Evolutionary conservation across 2,329 filamentous ascomycete species (phyloP), one percentile per base, ranked within the genome.

Genomic region (Stagonosporopsis rhizophila): DNA sequence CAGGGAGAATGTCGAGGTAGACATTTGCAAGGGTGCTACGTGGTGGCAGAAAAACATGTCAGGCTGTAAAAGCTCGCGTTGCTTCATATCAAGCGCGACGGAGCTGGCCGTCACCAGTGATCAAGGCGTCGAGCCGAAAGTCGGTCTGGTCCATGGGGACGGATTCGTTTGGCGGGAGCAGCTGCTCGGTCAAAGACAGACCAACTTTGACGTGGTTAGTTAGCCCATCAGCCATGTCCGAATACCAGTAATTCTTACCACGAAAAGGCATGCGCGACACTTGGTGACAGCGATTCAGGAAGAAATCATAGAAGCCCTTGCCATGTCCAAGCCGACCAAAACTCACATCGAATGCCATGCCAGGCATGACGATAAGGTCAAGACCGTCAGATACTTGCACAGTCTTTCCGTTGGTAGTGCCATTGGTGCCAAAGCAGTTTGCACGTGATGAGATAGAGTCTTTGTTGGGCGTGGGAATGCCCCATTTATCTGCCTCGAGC

Each of bases 251-350:
- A 61, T 69, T 74, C 81, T 79, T 78, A 88, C 85, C 83, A 66
- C 87, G 82, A 78, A 83, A 82, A 65, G 84, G 85, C 79, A 83
- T 85, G 62, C 66, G 67, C 76, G 75, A 74, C 62, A 68, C 70
- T 63, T 76, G 75, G 76, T 83, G 74, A 83, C 93, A 96, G 65
- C 89, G 86, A 69, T 89, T 86, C 72, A 99, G 79, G 76, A 96
- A 99, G 75, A 88, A 90, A 79, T 99, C 95, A 81, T 99, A 99
- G 79, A 96, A 99, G 28, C 95, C 95, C 76, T 92, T 96, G 53
- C 95, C 95, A 76, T 99, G 95, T 37, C 95, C 95, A 19, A 98
- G 83, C 66, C 95, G 85, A 64, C 89, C 85, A 58, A 95, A 84
- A 12, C 79, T 80, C 3, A 81, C 81, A 74, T 97, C 93, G 76